Evolutionary conservation across 2,329 filamentous ascomycete species (phyloP).

Genomic region (Mariannaea elegans): DNA sequence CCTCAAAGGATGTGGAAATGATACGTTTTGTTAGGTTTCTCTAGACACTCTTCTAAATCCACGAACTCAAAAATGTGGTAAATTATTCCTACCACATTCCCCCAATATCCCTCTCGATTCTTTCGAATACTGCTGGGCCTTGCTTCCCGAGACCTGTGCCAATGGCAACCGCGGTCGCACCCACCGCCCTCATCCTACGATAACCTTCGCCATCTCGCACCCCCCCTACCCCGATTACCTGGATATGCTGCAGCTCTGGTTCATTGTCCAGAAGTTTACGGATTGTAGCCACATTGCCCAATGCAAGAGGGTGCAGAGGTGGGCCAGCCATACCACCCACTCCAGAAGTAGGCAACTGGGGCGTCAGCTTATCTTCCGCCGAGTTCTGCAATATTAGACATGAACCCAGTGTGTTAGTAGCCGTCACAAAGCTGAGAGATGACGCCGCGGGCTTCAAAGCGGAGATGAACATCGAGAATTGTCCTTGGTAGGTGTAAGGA

Average conservation of each 20-base stretch:
- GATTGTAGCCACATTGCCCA: constrained; percentile 81
- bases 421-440: constrained; percentile 72
- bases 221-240: constrained; percentile 77
- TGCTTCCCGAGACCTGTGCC: constrained; percentile 74
- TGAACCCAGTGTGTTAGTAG: constrained; percentile 77
- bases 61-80: not conserved
- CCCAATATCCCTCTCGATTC: constrained; percentile 53
- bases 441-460: constrained; percentile 54
- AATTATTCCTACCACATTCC: constrained; percentile 30
- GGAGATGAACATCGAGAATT: constrained; percentile 66
- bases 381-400: constrained; percentile 64
- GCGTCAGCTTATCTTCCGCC: constrained; percentile 19
- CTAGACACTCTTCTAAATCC: not conserved
- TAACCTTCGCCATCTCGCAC: constrained; percentile 72
- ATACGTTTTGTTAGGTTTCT: too few species aligned
- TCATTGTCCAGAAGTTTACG: constrained; percentile 64
- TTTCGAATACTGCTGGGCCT: constrained; percentile 69
- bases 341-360: constrained; percentile 63
- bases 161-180: constrained; percentile 72
- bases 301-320: constrained; percentile 74
- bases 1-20: too few species aligned
- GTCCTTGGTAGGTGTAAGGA: constrained; percentile 75
- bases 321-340: constrained; percentile 78
- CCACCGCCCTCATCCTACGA: constrained; percentile 71
- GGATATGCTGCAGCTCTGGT: constrained; percentile 59